Evolutionary conservation across 371 early-diverging fungal species (phyloP), one percentile per base, ranked within the genome.

Genomic region (Mortierella sp.): DNA sequence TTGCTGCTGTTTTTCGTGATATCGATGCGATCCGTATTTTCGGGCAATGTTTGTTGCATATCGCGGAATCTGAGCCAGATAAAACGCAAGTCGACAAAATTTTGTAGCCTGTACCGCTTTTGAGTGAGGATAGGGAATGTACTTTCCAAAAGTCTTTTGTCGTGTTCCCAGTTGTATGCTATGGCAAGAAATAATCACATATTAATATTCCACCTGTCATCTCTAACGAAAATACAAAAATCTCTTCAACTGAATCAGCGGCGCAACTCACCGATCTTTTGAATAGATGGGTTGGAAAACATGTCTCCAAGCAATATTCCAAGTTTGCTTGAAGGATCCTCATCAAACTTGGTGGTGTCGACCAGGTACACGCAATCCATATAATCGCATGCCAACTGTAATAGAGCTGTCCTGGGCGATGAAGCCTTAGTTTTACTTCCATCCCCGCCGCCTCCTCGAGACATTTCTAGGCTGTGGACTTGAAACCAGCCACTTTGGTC

Each of bases 11-110:
- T n/a, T 22, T 32, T 60, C 11, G 18, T 47, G 22, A 12, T 45
- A 45, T 14, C 11, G 45, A 45, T 5, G 18, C 16, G 18, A 45
- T 45, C 18, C 16, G 12, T 11, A 5, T 14, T 45, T 18, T 12
- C 18, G 12, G 18, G 16, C 45, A 45, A 45, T 45, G 45, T 45
- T 4, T 45, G 45, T 45, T 24, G 24, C 47, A 10, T 5, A 9
- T 52, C 10, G 6, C 26, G 52, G 24, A 52, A 39, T 12, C 37
- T 49, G 22, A 52, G n/a, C 65, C 65, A 65, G 35, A 65, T 32
- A 37, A 11, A 32, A 10, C 65, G 65, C 37, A 65, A 22, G 26
- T 65, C 65, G 52, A 65, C n/a, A 65, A 65, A 37, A 47, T 65
- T 65, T 8, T 54, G 20, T 2, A 65, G 11, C 9, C 32, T 18